phyloP scores from a whole-genome alignment of 2,329 filamentous ascomycete species.

The Aspergillus ibericus region DNA sequence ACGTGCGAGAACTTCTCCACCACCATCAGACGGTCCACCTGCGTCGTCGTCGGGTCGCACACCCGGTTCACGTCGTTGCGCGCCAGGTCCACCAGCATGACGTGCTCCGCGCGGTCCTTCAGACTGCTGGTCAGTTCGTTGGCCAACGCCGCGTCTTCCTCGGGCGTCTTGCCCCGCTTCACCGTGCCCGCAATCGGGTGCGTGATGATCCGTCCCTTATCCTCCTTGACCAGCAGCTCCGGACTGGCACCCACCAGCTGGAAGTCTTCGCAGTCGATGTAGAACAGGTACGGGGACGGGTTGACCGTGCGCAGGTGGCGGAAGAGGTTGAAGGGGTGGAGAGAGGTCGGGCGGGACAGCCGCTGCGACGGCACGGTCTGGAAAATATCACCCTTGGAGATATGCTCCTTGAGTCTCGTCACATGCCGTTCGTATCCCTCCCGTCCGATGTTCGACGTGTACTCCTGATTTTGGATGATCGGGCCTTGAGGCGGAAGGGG shows the following conservation, averaged over 20 bases:
- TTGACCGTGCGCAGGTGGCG: slow-evolving; percentile 95
- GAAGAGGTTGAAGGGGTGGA: slow-evolving; percentile 99
- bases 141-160: slow-evolving; percentile 79
- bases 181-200: slow-evolving; percentile 97
- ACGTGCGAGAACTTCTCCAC: slow-evolving; percentile 95
- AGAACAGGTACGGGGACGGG: slow-evolving; percentile 96
- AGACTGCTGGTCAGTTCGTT: slow-evolving; percentile 73
- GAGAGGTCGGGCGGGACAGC: slow-evolving; percentile 79
- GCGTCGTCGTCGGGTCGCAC: slow-evolving; percentile 83
- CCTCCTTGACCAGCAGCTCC: slow-evolving; percentile 89
- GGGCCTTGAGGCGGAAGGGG: slow-evolving; percentile 75
- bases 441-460: slow-evolving; percentile 87
- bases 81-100: slow-evolving; percentile 96
- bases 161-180: slow-evolving; percentile 74
- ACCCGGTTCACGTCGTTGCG: slow-evolving; percentile 96
- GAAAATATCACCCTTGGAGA: slow-evolving; percentile 89
- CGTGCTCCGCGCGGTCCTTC: slow-evolving; percentile 92
- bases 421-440: slow-evolving; percentile 91
- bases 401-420: slow-evolving; percentile 81
- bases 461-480: slow-evolving; percentile 72
- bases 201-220: slow-evolving; percentile 83
- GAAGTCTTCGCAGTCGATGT: slow-evolving; percentile 86
- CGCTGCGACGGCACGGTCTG: slow-evolving; percentile 95
- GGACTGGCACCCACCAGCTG: slow-evolving; percentile 94
- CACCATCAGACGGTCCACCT: slow-evolving; percentile 91